Conservation (phyloP, 2,329 filamentous ascomycete species). For the Nigrograna mackinnonii region DNA sequence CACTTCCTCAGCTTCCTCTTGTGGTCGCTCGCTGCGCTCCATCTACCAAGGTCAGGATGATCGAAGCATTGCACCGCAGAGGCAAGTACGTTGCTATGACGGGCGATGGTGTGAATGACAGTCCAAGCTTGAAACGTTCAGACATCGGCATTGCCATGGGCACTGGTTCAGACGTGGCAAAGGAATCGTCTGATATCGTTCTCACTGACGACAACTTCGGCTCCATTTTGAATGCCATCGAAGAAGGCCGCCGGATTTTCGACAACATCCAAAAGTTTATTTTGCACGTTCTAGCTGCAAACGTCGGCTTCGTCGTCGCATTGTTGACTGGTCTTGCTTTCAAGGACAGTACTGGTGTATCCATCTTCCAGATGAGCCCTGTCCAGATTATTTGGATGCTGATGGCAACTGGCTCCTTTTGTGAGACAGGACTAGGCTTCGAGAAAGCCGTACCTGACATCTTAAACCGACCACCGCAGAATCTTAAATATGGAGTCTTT, state of each 20-base stretch:
- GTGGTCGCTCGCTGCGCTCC: conserved; percentile 86
- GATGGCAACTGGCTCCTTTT: conserved; percentile 86
- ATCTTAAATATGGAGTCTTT: conserved; percentile 47
- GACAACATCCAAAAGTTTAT: conserved; percentile 91
- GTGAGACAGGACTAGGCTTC: conserved; percentile 84
- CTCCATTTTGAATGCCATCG: conserved; percentile 79
- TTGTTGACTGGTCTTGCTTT: conserved; percentile 82
- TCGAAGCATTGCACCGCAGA: conserved; percentile 80
- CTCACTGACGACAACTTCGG: conserved; percentile 89
- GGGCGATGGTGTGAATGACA: conserved; percentile 86
- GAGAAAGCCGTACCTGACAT: conserved; percentile 76
- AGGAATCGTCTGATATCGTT: conserved; percentile 78
- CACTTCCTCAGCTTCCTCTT: conserved; percentile 72
- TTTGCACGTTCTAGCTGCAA: conserved; percentile 73
- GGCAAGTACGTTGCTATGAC: conserved; percentile 83
- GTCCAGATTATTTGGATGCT: conserved; percentile 94
- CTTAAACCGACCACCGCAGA: conserved; percentile 78
- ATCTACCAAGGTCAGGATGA: conserved; percentile 88
- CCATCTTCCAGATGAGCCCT: conserved; percentile 83
- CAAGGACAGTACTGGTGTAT: conserved; percentile 70
- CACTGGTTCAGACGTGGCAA: conserved; percentile 82
- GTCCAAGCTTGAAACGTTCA: conserved; percentile 76
- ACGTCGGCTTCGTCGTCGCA: conserved; percentile 81
- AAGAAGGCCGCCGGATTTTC: conserved; percentile 84
- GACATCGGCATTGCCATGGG: conserved; percentile 93